Evolutionary conservation across 345 rosid species (phyloP), one percentile per base, ranked within the genome.

Genomic region (Raphanus sativus): DNA sequence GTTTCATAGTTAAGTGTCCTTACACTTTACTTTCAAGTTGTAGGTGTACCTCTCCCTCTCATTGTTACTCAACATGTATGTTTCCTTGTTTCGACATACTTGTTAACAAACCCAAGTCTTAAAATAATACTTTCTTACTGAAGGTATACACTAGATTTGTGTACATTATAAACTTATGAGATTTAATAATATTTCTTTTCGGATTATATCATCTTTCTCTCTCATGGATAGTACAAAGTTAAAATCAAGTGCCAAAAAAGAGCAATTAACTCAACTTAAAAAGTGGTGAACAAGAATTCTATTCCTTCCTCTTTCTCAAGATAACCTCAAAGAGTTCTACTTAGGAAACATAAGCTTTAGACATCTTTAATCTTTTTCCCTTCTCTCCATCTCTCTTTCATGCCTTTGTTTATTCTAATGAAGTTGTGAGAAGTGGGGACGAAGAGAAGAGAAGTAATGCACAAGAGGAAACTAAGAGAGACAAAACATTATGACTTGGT

Each of bases 401-500:
- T 59, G 64, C 65, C 68, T 75, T 79, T 75, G 74, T 73, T 81
- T 80, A 60, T 82, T 82, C 74, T 79, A 50, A 67, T 75, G 73
- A 34, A 78, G 74, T 67, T 65, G 83, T 52, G 78, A 82, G 77
- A 56, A 65, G 82, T 36, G 82, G 25, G 71, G 58, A 67, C 28
- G 64, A 58, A 73, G 69, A 74, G 82, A 71, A 74, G 38, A 71
- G 71, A 77, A 58, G 83, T 86, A 65, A 85, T 82, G 85, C 71
- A 70, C 56, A 77, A 83, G 81, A 79, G 73, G 54, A 42, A 67
- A 17, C 26, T 67, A 62, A 74, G 50, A 34, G n/a, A 63, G 62
- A 77, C 25, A 81, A 61, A 59, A 61, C 61, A 72, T 58, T 15
- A 94, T 94, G 97, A 90, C 97, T 82, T 90, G 98, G 98, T 89